These are phyloP conservation scores for Sclerotinia minor DNA, from an alignment of 2,329 filamentous ascomycete genomes.

Conservation along the genomic window DNA sequence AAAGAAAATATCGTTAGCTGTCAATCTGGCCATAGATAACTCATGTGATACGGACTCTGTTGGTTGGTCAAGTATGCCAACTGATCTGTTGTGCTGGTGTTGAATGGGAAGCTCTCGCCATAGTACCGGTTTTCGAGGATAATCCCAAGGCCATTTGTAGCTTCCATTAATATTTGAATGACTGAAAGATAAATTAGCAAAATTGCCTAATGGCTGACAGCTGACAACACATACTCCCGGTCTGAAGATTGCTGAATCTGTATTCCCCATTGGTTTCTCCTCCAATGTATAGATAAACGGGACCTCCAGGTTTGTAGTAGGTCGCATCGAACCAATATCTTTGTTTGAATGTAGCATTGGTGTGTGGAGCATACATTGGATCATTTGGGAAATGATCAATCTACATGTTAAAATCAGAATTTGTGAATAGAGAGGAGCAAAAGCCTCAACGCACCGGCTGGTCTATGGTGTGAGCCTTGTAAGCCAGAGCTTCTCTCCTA, in stretches of 20 bases:
- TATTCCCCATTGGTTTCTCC: constrained; percentile 48
- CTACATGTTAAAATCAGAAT: constrained; percentile 32
- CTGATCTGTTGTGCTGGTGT: constrained; percentile 51
- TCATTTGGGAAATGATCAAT: constrained; percentile 51
- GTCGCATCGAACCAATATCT: constrained; percentile 55
- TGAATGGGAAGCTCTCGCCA: constrained; percentile 51
- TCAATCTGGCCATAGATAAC: not conserved
- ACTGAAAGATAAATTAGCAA: constrained; percentile 42
- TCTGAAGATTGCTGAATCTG: constrained; percentile 44
- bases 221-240: constrained; percentile 41
- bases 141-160: constrained; percentile 54
- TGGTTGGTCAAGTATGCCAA: constrained; percentile 52
- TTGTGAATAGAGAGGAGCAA: not conserved
- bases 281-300: constrained; percentile 50
- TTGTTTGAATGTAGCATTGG: constrained; percentile 53
- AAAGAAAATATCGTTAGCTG: not conserved
- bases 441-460: constrained; percentile 29
- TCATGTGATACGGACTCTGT: constrained; percentile 43
- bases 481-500: constrained; percentile 12
- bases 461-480: constrained; percentile 29
- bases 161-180: constrained; percentile 55
- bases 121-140: constrained; percentile 56
- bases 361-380: constrained; percentile 45
- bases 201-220: constrained; percentile 11
- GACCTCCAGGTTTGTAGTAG: constrained; percentile 56